A percentile compares a stretch with the other conserved stretches of the same genome.
phyloP scores from a whole-genome alignment of 352 stramenopile genomes.

The Hyaloperonospora brassicae region DNA sequence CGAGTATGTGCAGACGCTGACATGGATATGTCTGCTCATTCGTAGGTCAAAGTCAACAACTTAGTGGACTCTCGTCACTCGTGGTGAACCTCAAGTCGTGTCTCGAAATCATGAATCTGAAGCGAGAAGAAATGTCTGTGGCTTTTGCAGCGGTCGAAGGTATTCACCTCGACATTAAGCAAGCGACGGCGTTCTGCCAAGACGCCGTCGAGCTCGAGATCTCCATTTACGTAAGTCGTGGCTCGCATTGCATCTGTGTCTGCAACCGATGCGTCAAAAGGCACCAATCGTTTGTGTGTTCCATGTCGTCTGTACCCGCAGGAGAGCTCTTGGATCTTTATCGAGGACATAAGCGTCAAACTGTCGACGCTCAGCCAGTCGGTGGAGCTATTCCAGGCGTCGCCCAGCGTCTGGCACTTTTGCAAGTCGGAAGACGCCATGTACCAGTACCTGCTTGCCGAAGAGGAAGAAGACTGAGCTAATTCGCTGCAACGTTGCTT shows the following conservation, averaged over 20 bases:
- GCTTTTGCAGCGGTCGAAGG: constrained; percentile 65
- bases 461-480: constrained; percentile 52
- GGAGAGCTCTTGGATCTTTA: constrained; percentile 77
- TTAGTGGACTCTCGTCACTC: constrained; percentile 61
- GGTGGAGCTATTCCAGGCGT: constrained; percentile 58
- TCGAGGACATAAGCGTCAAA: constrained; percentile 70
- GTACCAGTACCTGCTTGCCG: constrained; percentile 67
- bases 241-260: not conserved
- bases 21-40: constrained; percentile 1
- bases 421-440: constrained; percentile 75
- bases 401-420: constrained; percentile 74
- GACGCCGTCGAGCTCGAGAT: constrained; percentile 74
- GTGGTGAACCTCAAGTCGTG: constrained; percentile 76
- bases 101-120: constrained; percentile 82
- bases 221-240: constrained; percentile 48
- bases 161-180: constrained; percentile 75
- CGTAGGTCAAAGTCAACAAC: constrained; percentile 75
- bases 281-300: not conserved
- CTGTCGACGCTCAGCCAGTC: constrained; percentile 54
- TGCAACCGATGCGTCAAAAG: not conserved
- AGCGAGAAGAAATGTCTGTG: constrained; percentile 64
- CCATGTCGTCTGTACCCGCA: constrained; percentile 14
- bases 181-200: constrained; percentile 72
- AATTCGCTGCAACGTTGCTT: not conserved
- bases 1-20: constrained; percentile 1